Conservation (phyloP, 2,329 filamentous ascomycete species). For the Didymella pomorum region DNA sequence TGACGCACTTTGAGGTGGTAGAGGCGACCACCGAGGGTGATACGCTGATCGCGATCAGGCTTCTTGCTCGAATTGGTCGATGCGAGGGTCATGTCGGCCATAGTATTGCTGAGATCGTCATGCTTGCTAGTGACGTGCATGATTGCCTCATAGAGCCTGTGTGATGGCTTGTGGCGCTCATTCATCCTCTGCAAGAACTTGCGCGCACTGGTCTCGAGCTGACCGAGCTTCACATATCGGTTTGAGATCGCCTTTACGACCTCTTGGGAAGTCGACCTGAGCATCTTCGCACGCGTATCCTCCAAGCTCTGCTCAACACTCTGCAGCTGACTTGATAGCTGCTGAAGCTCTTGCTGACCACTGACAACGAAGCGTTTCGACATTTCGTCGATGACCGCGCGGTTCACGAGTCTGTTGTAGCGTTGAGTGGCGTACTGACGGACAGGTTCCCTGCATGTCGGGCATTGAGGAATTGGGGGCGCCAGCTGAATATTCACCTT, state of each 20-base stretch:
- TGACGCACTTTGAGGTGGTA: conserved; percentile 42
- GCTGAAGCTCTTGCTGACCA: conserved; percentile 37
- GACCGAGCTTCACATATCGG: conserved; percentile 23
- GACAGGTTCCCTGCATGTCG: conserved; percentile 45
- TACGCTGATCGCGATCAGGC: conserved; percentile 40
- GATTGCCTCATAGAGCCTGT: conserved; percentile 52
- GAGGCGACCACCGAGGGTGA: conserved; percentile 38
- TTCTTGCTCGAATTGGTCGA: conserved; percentile 21
- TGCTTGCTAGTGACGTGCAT: conserved; percentile 28
- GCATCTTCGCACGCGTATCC: conserved; percentile 14
- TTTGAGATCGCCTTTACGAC: not conserved
- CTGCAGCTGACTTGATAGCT: conserved; percentile 29
- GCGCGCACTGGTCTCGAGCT: conserved; percentile 30
- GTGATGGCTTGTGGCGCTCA: conserved; percentile 48
- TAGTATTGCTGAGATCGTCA: conserved; percentile 25
- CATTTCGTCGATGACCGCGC: conserved; percentile 50
- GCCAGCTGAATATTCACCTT: conserved; percentile 36
- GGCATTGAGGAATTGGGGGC: conserved; percentile 42
- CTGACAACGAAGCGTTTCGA: conserved; percentile 49
- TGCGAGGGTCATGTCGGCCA: conserved; percentile 31
- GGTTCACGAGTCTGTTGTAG: conserved; percentile 51
- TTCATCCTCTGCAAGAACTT: conserved; percentile 31
- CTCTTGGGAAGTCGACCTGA: not conserved
- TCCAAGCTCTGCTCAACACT: conserved; percentile 31
- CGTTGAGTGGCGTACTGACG: conserved; percentile 45